A percentile compares a stretch with the other conserved stretches of the same genome.
Evolutionary conservation across 768 basidiomycete genomes (phyloP).

Genomic region (Gymnopilus junonius): DNA sequence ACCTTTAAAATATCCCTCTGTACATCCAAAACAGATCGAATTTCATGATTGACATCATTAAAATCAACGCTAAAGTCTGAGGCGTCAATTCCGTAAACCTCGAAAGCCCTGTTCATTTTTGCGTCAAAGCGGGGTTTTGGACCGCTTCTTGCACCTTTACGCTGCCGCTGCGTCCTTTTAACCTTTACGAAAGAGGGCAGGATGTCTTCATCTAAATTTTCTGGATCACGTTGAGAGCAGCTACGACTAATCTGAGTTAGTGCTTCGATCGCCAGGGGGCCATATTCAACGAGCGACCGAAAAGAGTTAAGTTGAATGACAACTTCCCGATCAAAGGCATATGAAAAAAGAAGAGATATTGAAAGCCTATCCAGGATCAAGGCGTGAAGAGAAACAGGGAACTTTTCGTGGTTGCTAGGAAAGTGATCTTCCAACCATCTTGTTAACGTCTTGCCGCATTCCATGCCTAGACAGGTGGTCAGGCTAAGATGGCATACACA

Average conservation of each 20-base stretch:
- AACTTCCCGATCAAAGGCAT: slow-evolving; percentile 7
- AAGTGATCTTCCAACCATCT: slow-evolving; percentile 6
- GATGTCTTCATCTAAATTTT: background rate
- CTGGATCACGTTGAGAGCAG: background rate
- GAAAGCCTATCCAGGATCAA: slow-evolving; percentile 13
- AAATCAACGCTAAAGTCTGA: background rate
- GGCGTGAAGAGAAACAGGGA: slow-evolving; percentile 5
- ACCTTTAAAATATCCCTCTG: slow-evolving; percentile 9
- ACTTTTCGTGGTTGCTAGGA: background rate
- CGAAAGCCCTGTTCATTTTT: slow-evolving; percentile 5
- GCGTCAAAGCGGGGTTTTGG: background rate
- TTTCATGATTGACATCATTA: background rate
- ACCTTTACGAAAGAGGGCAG: background rate
- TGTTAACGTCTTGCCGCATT: background rate
- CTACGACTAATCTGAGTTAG: background rate
- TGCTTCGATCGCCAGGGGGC: slow-evolving; percentile 1
- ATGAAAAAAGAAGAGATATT: slow-evolving; percentile 8
- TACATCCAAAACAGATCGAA: background rate
- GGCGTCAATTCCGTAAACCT: slow-evolving; percentile 3
- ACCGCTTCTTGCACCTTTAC: slow-evolving; percentile 6
- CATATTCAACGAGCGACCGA: slow-evolving; percentile 8
- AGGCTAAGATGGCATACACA: background rate
- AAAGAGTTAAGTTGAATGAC: background rate
- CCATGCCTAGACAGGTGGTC: background rate
- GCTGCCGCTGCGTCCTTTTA: slow-evolving; percentile 7